Evolutionary conservation across 1,139 yeast genomes (phyloP).

Genomic region (Yamadazyma dushanensis): DNA sequence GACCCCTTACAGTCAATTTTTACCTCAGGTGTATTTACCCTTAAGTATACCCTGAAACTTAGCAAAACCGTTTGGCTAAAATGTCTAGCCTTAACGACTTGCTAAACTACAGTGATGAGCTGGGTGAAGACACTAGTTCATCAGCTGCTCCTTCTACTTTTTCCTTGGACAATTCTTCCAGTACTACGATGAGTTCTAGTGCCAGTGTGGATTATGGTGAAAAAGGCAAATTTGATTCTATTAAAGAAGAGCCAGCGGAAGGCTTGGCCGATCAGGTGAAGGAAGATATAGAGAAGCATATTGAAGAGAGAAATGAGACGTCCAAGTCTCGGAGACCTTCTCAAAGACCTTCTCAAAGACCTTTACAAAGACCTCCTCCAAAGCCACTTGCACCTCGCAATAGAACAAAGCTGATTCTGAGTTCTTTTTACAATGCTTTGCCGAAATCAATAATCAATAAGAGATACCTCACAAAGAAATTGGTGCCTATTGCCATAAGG

Average conservation of each 20-base stretch:
- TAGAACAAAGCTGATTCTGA: too few relatives aligned
- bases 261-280: slow-evolving; percentile 14
- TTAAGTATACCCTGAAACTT: too few relatives aligned
- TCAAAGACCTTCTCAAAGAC: not conserved
- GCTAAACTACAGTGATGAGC: slow-evolving; percentile 16
- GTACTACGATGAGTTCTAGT: slow-evolving; percentile 7
- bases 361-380: not conserved
- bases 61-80: not conserved
- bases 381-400: too few relatives aligned
- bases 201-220: not conserved
- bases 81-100: slow-evolving; percentile 16
- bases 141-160: slow-evolving; percentile 11
- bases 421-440: slow-evolving; percentile 7
- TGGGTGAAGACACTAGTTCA: slow-evolving; percentile 14
- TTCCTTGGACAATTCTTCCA: slow-evolving; percentile 6
- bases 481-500: slow-evolving; percentile 43
- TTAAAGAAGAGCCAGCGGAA: slow-evolving; percentile 9
- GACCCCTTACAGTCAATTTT: too few relatives aligned
- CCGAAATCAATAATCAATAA: slow-evolving; percentile 29
- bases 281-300: slow-evolving; percentile 10
- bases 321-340: not conserved
- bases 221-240: not conserved
- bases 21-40: too few relatives aligned
- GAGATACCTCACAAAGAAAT: slow-evolving; percentile 21
- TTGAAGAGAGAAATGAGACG: slow-evolving; percentile 3